These are phyloP conservation scores for Lepiota brunneoincarnata DNA, from an alignment of 768 basidiomycete genomes.

Conservation along the genomic window DNA sequence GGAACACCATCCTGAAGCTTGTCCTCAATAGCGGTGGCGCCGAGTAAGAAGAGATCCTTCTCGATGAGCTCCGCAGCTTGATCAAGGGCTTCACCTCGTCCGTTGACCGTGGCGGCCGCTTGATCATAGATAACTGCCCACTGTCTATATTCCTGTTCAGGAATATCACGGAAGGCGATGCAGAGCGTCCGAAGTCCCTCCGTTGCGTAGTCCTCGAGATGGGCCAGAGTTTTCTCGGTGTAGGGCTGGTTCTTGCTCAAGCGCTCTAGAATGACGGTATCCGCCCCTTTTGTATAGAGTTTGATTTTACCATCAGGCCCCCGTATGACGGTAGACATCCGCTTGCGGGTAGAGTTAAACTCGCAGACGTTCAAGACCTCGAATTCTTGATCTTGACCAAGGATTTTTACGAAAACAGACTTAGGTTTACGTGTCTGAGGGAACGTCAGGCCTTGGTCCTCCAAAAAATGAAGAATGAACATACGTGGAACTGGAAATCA, in stretches of 20 bases:
- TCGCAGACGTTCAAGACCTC: conserved; percentile 96
- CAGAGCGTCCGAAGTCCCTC: conserved; percentile 97
- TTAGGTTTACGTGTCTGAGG: conserved; percentile 90
- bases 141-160: conserved; percentile 85
- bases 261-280: conserved; percentile 95
- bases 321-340: conserved; percentile 95
- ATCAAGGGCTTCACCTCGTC: conserved; percentile 92
- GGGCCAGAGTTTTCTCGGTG: conserved; percentile 81
- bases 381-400: conserved; percentile 73
- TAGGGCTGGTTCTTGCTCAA: conserved; percentile 82
- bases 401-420: conserved; percentile 86
- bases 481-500: conserved; percentile 91
- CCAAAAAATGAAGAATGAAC: conserved; percentile 26
- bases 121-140: conserved; percentile 89
- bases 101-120: conserved; percentile 93
- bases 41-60: conserved; percentile 87
- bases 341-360: conserved; percentile 96
- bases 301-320: conserved; percentile 89
- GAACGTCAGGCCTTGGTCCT: background rate
- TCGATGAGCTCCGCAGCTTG: conserved; percentile 95
- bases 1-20: conserved; percentile 98
- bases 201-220: conserved; percentile 97
- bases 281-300: conserved; percentile 95
- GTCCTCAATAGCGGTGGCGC: conserved; percentile 98
- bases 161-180: conserved; percentile 89